Base-by-base conservation (phyloP, 2,329 filamentous ascomycete genomes). In the Septoria petroselini region DNA sequence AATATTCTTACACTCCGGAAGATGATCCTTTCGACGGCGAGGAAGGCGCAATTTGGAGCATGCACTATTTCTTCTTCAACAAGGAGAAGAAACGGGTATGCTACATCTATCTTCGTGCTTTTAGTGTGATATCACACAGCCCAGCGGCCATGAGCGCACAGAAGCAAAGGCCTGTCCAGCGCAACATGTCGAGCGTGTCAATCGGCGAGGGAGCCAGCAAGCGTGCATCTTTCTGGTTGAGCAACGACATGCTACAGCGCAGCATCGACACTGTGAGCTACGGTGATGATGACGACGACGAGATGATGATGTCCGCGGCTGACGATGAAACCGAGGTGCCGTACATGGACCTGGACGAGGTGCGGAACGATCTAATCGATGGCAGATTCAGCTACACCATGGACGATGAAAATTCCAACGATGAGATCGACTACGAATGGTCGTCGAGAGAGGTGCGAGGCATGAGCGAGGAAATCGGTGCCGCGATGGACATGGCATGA, bases 31-130 rank as follows among this genome's bases (percentile, higher is more conserved):
- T 94, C 62, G 86, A 91, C 61, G 90, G 90, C 56, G 91, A 95
- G 54, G 90, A 96, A 65, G 88, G 88, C 54, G 86, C 91, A 7
- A 91, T 98, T 55, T 98, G 91, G 91, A 90, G 88, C 41, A 78
- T 91, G 55, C 91, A 97, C 69, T 96, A 95, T 71, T 95, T 98
- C 75, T 95, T 97, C 70, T 97, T 96, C 79, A 96, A 95, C 76
- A 91, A 91, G 64, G 77, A 84, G 19, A 80, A 85, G 65, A 97
- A 97, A 74, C 83, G 93, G 34, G 91, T 98, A 14, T 91, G 89
- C 53, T 98, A 98, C 68, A 74, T 98, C 38, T 94, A 96, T 65
- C 81, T 96, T 38, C 85, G 91, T 54, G 91, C 88, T n/a, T 82
- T 96, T 38, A 91, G 82, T 51, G 85, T 85, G 60, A 83, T 86